Evolutionary conservation across 192 early-diverging fungal species (phyloP), one percentile per base, ranked within the genome.

Genomic region (Phycomyces nitens): DNA sequence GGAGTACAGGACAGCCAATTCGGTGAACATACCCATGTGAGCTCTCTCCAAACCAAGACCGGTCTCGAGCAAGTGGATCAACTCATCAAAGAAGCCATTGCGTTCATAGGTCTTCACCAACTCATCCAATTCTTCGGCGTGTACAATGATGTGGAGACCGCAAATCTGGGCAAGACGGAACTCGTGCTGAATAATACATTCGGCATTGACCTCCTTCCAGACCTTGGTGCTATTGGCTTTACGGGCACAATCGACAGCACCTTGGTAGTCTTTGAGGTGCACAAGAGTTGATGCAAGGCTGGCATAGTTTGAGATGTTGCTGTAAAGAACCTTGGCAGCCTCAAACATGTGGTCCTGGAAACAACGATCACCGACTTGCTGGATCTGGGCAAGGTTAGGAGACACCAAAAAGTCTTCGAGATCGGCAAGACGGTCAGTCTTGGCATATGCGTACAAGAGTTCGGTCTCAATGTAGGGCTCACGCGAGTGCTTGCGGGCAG

Each of bases 1-100:
- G 71, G 93, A 89, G 81, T 99, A 99, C 66, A 97, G 78, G 57
- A 99, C 92, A 6, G 95, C 95, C 44, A 99, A 80, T 80, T 99
- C 97, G 0, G 97, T 99, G 70, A 99, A 99, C 97, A 99, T 99
- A 56, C 97, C 97, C 97, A 99, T 99, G 70, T 99, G 97, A 9
- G 97, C 97, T 58, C 97, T 87, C 79, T 99, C 97, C 60, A 99
- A 75, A 15, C 94, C 94, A 16, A 98, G 74, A 59, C 96, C 95
- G 44, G 92, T 87, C 84, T 99, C 96, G 34, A 99, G 78, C 55
- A 99, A 73, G 22, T 80, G 69, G 64, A 97, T 93, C 42, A 97
- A 77, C 84, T 98, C 94, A 49, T 94, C 89, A 67, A 97, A 90
- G 77, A 91, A 84, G 39, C 97, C 97, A 53, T 85, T 84, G 39